Percentiles rank a stretch among this genome's conserved stretches.
phyloP scores from a whole-genome alignment of 179 eudicot genomes.

The Beta corolliflora region DNA sequence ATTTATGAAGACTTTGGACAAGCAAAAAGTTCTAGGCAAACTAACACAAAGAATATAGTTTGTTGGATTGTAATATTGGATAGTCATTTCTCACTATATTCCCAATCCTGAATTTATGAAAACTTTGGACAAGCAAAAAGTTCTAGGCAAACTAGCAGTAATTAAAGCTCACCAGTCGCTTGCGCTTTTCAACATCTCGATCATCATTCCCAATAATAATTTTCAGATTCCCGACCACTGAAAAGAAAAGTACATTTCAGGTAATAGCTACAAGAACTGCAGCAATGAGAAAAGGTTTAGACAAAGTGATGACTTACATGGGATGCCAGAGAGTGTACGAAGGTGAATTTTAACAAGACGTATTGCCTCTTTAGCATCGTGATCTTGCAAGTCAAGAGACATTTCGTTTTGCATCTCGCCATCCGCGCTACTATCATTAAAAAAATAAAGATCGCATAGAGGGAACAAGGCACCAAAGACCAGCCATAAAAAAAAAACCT shows the following conservation, averaged over 20 bases:
- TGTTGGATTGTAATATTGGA: no score
- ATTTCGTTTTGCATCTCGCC: constrained; percentile 33
- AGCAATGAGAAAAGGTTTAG: neutral
- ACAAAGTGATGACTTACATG: constrained; percentile 36
- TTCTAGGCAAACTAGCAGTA: neutral
- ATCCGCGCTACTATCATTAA: constrained; percentile 18
- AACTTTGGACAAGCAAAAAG: constrained; percentile 2
- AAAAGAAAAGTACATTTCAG: constrained; percentile 20
- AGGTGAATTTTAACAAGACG: constrained; percentile 48
- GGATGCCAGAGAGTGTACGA: constrained; percentile 49
- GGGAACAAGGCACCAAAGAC: neutral
- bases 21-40: neutral
- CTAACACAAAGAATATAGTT: neutral
- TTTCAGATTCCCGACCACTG: constrained; percentile 45
- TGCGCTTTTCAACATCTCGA: constrained; percentile 39
- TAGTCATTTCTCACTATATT: no score
- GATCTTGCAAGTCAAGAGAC: constrained; percentile 45
- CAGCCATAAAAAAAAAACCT: neutral
- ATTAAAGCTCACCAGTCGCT: constrained; percentile 41
- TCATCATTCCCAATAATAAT: constrained; percentile 33
- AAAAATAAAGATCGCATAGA: neutral
- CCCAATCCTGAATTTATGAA: no score
- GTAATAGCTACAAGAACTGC: constrained; percentile 6
- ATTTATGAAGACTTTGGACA: neutral
- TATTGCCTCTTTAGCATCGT: constrained; percentile 45